Percentiles rank a stretch among this genome's conserved stretches.
These are phyloP conservation scores for Mycena pura DNA, from an alignment of 768 basidiomycete species.

Conservation along the genomic window DNA sequence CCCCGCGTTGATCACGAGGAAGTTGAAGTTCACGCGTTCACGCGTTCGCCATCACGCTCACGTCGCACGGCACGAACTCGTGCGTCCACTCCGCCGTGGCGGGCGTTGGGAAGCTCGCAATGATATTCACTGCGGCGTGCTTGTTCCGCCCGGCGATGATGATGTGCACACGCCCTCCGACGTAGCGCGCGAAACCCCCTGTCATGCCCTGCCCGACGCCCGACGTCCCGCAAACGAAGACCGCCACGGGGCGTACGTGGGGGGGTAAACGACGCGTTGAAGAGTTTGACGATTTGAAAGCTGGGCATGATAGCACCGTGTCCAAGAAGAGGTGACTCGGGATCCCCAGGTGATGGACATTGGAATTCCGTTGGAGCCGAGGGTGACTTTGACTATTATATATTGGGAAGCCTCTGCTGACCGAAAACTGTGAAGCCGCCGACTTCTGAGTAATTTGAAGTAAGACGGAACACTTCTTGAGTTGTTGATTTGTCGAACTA, in stretches of 20 bases:
- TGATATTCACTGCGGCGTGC: conserved; percentile 38
- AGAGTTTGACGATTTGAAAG: conserved; percentile 13
- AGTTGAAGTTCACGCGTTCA: conserved; percentile 37
- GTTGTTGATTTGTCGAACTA: no score
- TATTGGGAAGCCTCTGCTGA: no score
- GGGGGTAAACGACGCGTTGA: conserved; percentile 26
- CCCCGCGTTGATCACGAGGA: conserved; percentile 40
- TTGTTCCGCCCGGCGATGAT: conserved; percentile 45
- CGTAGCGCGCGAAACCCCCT: conserved; percentile 40
- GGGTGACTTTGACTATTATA: no score
- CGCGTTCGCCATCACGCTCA: conserved; percentile 39
- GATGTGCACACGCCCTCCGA: conserved; percentile 45
- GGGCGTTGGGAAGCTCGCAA: conserved; percentile 37
- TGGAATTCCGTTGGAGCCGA: no score
- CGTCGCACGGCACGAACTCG: conserved; percentile 45
- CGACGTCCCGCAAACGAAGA: conserved; percentile 27
- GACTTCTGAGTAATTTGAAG: no score
- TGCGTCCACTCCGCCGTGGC: conserved; percentile 22
- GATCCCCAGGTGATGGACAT: no score
- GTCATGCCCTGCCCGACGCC: conserved; percentile 42
- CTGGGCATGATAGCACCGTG: no score
- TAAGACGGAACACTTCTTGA: no score
- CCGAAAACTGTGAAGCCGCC: no score
- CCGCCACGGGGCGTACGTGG: conserved; percentile 20
- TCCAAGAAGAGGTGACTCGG: no score